Evolutionary conservation across 352 stramenopile genomes (phyloP), one percentile per base, ranked within the genome.

Genomic region (Elongisporangium undulatum): DNA sequence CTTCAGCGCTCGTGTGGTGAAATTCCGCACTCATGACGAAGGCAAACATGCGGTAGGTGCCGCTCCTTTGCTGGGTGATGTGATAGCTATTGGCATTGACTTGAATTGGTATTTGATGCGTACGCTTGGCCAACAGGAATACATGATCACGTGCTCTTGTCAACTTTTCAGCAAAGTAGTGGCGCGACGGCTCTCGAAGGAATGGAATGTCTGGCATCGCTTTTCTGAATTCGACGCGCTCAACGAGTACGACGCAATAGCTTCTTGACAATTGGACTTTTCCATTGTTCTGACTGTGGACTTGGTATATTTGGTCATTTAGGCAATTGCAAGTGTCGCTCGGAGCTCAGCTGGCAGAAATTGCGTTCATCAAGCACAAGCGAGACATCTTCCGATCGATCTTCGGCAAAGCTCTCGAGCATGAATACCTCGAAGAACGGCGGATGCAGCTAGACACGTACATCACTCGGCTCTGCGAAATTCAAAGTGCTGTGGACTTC

Each of bases 181-280:
- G 3, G 68, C 67, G 15, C 70, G 75, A 1, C 68, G 77, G 22
- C 26, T 90, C 39, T 66, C 68, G 13, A 90, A 87, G 52, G 70
- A 85, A 49, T 89, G 78, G 81, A 68, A 63, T 24, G 49, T 90
- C n/a, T 89, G 78, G 78, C 74, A 79, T 19, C 77, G 81, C 9
- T 89, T 86, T 56, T 81, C 81, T 13, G 66, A 86, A 53, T 89
- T 90, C 59, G 71, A 88, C 23, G 68, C 72, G 39, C 63, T 90
- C 10, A 59, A 86, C 48, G 65, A 82, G 80, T 87, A 59, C 22
- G 64, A 61, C 16, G 20, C 5, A 13, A 19, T 20, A 5, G 23
- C 6, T 29, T 13, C n/a, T n/a, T 12, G 21, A 16, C 22, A 12
- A 49, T 26, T 21, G 8, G 1, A 29, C 17, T 22, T 1, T 49